These are phyloP conservation scores for Zea luxurians DNA, from an alignment of 176 grass and related monocot genomes.

Conservation along the genomic window DNA sequence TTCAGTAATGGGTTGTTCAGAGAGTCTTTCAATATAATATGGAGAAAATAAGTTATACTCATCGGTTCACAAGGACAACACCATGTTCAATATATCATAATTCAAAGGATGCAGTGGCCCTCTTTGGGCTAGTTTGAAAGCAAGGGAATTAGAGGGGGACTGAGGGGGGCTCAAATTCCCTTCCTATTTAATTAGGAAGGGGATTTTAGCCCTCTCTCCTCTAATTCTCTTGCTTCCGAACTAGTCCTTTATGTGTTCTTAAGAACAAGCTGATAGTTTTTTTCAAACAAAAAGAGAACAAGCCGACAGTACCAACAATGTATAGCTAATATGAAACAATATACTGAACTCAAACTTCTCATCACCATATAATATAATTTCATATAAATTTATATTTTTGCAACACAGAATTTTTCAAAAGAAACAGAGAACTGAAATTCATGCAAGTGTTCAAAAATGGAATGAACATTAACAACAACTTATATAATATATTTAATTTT, in stretches of 20 bases:
- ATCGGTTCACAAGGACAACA: not conserved
- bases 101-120: not conserved
- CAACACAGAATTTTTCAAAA: too few species aligned
- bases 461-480: not conserved
- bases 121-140: too few species aligned
- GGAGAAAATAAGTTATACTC: not conserved
- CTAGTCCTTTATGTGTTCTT: too few species aligned
- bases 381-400: conserved; percentile 2
- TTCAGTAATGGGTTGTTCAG: not conserved
- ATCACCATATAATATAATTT: not conserved
- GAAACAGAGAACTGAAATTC: too few species aligned
- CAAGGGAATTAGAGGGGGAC: too few species aligned
- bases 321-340: conserved; percentile 1
- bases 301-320: not conserved
- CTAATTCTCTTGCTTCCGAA: too few species aligned
- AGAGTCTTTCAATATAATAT: not conserved
- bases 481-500: not conserved
- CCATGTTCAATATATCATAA: not conserved
- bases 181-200: too few species aligned
- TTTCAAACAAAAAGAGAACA: too few species aligned
- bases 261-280: too few species aligned
- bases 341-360: not conserved
- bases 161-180: too few species aligned
- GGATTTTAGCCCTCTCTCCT: too few species aligned
- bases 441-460: not conserved